Percentiles rank a stretch among this genome's conserved stretches.
phyloP scores from a whole-genome alignment of 179 eudicot genomes.

The Silene vulgaris region DNA sequence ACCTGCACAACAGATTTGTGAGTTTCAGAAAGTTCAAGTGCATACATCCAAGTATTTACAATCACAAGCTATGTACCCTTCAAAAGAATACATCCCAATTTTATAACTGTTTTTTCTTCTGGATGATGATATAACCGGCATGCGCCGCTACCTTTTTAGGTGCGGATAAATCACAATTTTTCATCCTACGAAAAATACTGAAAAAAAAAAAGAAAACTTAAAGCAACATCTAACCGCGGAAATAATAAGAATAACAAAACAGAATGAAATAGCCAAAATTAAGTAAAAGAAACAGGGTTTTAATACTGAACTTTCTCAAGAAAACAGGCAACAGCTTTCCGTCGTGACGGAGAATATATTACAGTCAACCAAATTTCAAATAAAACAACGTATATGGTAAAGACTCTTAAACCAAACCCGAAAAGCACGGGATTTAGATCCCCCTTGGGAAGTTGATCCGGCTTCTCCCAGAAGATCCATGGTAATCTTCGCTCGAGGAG shows the following conservation, averaged over 20 bases:
- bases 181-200: background rate
- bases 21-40: background rate
- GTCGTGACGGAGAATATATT: background rate
- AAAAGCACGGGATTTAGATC: conserved; percentile 19
- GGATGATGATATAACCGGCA: too few relatives aligned
- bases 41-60: too few relatives aligned
- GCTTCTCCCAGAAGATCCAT: conserved; percentile 48
- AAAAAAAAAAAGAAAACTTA: too few relatives aligned
- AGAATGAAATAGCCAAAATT: background rate
- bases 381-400: background rate
- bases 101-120: too few relatives aligned
- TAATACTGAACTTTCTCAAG: background rate
- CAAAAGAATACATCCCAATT: too few relatives aligned
- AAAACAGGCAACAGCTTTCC: background rate
- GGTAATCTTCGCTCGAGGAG: conserved; percentile 52
- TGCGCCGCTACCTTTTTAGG: too few relatives aligned
- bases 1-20: background rate
- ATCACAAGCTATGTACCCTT: too few relatives aligned
- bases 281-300: background rate
- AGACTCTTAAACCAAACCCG: background rate
- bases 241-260: background rate
- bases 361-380: background rate
- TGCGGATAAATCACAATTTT: too few relatives aligned
- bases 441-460: conserved; percentile 48
- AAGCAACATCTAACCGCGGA: background rate